Conservation (phyloP, 2,329 filamentous ascomycete species). For the Curvularia eragrostidis region DNA sequence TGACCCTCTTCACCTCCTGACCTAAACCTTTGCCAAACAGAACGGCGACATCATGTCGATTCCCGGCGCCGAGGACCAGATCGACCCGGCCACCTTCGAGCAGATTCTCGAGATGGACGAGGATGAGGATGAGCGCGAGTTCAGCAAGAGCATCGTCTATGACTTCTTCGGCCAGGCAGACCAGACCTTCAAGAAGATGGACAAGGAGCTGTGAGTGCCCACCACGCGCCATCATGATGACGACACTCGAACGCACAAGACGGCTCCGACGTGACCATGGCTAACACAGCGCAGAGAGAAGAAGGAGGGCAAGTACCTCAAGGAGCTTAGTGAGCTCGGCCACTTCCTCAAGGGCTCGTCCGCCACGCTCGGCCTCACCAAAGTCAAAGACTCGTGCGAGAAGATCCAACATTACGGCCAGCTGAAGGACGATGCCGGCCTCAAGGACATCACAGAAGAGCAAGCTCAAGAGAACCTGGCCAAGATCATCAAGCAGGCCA, state of each 20-base stretch:
- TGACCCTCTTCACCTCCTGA: slow-evolving; percentile 4
- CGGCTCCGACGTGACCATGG: neutral
- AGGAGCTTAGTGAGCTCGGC: slow-evolving; percentile 79
- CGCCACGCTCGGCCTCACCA: slow-evolving; percentile 87
- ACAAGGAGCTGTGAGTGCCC: slow-evolving; percentile 75
- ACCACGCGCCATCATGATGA: slow-evolving; percentile 6
- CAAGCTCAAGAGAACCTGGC: slow-evolving; percentile 71
- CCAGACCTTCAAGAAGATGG: slow-evolving; percentile 85
- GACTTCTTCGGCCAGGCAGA: slow-evolving; percentile 94
- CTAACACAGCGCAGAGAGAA: slow-evolving; percentile 60
- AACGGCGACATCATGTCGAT: slow-evolving; percentile 51
- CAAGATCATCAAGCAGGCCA: slow-evolving; percentile 73
- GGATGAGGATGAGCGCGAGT: slow-evolving; percentile 81
- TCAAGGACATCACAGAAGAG: slow-evolving; percentile 68
- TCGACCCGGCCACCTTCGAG: slow-evolving; percentile 82
- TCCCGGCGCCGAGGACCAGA: slow-evolving; percentile 72
- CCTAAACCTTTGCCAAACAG: slow-evolving; percentile 24
- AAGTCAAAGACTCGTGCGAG: slow-evolving; percentile 92
- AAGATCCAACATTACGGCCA: slow-evolving; percentile 95
- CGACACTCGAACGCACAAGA: neutral
- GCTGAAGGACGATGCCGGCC: slow-evolving; percentile 78
- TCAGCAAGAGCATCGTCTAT: slow-evolving; percentile 85
- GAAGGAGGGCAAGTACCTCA: slow-evolving; percentile 63
- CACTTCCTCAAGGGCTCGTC: slow-evolving; percentile 98
- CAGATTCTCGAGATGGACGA: slow-evolving; percentile 99